Evolutionary conservation across 805 yeast genomes (phyloP), one percentile per base, ranked within the genome.

Genomic region (Spathaspora arborariae): DNA sequence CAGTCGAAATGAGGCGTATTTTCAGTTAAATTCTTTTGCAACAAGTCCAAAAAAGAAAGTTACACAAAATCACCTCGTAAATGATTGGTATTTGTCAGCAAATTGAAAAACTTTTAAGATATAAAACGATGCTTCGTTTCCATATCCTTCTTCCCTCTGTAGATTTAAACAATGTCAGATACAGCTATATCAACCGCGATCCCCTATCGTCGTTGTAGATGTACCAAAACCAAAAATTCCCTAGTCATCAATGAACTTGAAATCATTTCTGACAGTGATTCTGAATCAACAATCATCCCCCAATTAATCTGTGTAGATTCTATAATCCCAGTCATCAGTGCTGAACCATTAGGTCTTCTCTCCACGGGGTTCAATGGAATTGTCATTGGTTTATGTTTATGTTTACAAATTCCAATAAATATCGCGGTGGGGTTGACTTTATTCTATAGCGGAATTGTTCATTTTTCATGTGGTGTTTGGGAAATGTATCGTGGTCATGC

Each of bases 401-500:
- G 11, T 4, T 16, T 21, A 13, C 16, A n/a, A 13, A 26, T 15
- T n/a, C 16, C 39, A 1, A 34, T 41, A 18, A 78, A 78, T 50
- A 73, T 79, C 24, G 80, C 80, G 43, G 76, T 81, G 21, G 81
- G 81, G 13, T 55, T 72, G 19, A 83, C 85, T 0, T 64, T 74
- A 54, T 80, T 81, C 56, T 82, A 82, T 52, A 87, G 87, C 44
- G 87, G 88, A 8, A 54, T 73, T 2, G 70, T 75, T 26, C 86
- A 82, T 63, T 54, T 82, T 18, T 61, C 76, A 27, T 85, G 85
- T 15, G 88, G 87, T 21, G 70, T 81, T 65, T 81, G 85, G 85
- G 86, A 81, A 60, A 68, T 81, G 53, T 78, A 79, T 2, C 58
- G 76, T 39, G 85, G 80, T 44, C 82, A 82, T 64, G 78, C 84